These are phyloP conservation scores for Copromyces sp. DNA, from an alignment of 495 filamentous ascomycete genomes.

Conservation along the genomic window DNA sequence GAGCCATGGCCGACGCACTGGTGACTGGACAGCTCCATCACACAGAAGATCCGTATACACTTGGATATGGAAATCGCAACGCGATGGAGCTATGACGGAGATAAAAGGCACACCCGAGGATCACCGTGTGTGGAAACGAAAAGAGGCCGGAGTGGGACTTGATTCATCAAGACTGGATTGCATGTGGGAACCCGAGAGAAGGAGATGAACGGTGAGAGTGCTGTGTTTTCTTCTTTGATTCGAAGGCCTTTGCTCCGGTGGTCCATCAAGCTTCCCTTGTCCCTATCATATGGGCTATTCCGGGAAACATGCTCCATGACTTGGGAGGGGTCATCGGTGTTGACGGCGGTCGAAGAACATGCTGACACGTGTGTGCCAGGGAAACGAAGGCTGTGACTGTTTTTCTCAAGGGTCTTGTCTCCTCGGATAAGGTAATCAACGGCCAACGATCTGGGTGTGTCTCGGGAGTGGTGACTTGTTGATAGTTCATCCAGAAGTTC, in stretches of 20 bases:
- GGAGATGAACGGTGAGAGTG: not conserved
- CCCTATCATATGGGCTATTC: not conserved
- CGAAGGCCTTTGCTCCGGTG: not conserved
- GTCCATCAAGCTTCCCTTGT: not conserved
- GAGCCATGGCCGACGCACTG: not conserved
- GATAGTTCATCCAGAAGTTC: not conserved
- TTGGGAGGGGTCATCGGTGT: not conserved
- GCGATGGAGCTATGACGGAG: not conserved
- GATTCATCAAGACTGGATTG: not conserved
- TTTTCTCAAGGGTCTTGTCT: not conserved
- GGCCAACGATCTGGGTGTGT: not conserved
- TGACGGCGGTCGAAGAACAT: not conserved
- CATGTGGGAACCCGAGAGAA: not conserved
- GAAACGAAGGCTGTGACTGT: not conserved
- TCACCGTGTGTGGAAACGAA: not conserved
- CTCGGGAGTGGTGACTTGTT: not conserved
- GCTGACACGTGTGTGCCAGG: not conserved
- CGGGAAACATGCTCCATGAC: not conserved
- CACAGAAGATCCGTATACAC: not conserved
- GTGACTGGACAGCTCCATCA: not conserved
- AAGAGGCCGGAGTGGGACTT: not conserved
- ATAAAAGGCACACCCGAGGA: not conserved
- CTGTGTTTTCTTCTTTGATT: not conserved
- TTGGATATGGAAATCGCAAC: not conserved
- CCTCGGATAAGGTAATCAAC: no score